These are phyloP conservation scores for Penicillium odoratum DNA, from an alignment of 495 filamentous ascomycete genomes.

Conservation along the genomic window DNA sequence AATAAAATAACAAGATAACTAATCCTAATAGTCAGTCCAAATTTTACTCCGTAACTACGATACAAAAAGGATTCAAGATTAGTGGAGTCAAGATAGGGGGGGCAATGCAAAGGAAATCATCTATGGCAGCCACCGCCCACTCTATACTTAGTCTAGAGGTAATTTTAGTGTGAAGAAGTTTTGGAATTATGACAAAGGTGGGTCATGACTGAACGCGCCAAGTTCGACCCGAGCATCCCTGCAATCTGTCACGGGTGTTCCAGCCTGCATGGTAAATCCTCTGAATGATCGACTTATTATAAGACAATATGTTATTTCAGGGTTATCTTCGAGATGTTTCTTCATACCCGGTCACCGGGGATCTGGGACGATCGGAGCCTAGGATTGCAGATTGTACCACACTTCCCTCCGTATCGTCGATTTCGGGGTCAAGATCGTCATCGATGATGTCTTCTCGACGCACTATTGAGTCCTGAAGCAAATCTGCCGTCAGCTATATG, in stretches of 20 bases:
- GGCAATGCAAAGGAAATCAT: slow-evolving; percentile 24
- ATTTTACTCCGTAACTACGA: not conserved
- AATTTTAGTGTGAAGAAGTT: slow-evolving; percentile 5
- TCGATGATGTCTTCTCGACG: slow-evolving; percentile 12
- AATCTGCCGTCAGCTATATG: slow-evolving; percentile 11
- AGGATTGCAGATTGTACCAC: not conserved
- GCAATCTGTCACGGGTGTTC: slow-evolving; percentile 12
- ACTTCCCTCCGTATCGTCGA: not conserved
- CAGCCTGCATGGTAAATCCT: slow-evolving; percentile 8
- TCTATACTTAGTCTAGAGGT: slow-evolving; percentile 2
- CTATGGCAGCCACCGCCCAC: not conserved
- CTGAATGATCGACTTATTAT: not conserved
- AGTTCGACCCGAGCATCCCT: not conserved
- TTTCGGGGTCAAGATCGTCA: slow-evolving; percentile 4
- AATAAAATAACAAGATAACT: not conserved
- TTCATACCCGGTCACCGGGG: slow-evolving; percentile 5
- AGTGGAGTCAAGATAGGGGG: slow-evolving; percentile 8
- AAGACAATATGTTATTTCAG: not conserved
- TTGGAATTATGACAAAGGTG: slow-evolving; percentile 1
- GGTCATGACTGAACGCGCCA: slow-evolving; percentile 1
- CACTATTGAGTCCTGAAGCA: slow-evolving; percentile 31
- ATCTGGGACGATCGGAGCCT: slow-evolving; percentile 3
- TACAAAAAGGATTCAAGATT: not conserved
- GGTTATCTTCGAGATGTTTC: slow-evolving; percentile 3
- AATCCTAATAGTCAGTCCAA: not conserved